Conservation (phyloP, 306 rosid genomes). For the Lablab purpureus region DNA sequence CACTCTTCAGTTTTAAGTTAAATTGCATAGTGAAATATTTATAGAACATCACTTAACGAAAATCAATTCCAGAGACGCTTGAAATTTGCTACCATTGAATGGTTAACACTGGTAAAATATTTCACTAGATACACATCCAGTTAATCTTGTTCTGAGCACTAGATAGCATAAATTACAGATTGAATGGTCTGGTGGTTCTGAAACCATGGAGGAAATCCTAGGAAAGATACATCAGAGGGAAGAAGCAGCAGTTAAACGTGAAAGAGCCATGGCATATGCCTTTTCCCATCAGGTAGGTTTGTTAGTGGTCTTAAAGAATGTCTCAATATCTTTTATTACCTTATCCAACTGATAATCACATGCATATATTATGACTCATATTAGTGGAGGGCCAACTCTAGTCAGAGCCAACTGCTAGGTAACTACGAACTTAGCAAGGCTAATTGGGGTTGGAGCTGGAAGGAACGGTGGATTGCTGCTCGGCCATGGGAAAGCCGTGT, state of each 20-base stretch:
- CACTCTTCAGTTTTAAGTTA: neutral
- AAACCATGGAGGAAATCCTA: conserved; percentile 82
- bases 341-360: conserved; percentile 42
- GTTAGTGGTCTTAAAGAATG: conserved; percentile 32
- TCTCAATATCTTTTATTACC: conserved; percentile 22
- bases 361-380: conserved; percentile 48
- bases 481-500: conserved; percentile 99
- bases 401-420: conserved; percentile 79
- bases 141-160: conserved; percentile 41
- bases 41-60: neutral
- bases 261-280: conserved; percentile 97
- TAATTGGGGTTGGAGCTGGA: conserved; percentile 99
- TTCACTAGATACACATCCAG: neutral
- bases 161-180: conserved; percentile 59
- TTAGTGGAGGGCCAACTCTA: conserved; percentile 97
- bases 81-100: neutral
- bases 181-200: conserved; percentile 87
- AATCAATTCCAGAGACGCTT: neutral
- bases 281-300: conserved; percentile 92
- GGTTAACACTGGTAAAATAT: conserved; percentile 19
- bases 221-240: conserved; percentile 87
- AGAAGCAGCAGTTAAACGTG: conserved; percentile 95
- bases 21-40: neutral
- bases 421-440: conserved; percentile 75
- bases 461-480: conserved; percentile 97